Conservation (phyloP, 108 stramenopile species). For the Skeletonema menzelii region DNA sequence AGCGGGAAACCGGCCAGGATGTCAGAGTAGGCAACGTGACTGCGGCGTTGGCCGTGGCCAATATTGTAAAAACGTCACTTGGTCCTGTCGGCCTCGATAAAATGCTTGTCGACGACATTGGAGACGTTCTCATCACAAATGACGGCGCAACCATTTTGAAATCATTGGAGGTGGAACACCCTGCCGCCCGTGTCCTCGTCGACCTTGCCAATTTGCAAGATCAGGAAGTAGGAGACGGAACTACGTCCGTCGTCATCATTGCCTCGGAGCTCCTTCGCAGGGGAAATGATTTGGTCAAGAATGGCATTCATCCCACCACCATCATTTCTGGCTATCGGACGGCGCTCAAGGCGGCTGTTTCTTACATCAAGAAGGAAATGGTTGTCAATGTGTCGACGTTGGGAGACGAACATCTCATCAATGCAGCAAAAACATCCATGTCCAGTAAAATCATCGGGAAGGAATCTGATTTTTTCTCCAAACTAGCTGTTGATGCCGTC, state of each 20-base stretch:
- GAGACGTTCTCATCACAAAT: constrained; percentile 99
- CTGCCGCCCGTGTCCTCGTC: constrained; percentile 98
- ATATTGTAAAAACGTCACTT: constrained; percentile 98
- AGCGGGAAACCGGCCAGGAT: constrained; percentile 90
- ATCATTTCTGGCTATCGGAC: constrained; percentile 96
- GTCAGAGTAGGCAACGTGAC: constrained; percentile 96
- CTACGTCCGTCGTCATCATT: constrained; percentile 97
- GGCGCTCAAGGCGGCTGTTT: constrained; percentile 96
- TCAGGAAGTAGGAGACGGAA: constrained; percentile 99
- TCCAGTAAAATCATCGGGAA: constrained; percentile 96
- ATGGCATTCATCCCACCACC: constrained; percentile 96
- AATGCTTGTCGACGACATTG: constrained; percentile 99
- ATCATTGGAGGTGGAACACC: constrained; percentile 98
- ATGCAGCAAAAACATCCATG: constrained; percentile 97
- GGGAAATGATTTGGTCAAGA: constrained; percentile 95
- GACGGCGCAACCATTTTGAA: constrained; percentile 99
- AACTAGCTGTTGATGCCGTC: constrained; percentile 96
- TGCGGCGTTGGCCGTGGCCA: constrained; percentile 98
- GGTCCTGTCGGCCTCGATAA: constrained; percentile 99
- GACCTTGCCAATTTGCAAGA: constrained; percentile 99
- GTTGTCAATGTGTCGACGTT: constrained; percentile 84
- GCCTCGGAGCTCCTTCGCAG: constrained; percentile 96
- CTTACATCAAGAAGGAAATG: constrained; percentile 93
- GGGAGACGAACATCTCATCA: constrained; percentile 87
- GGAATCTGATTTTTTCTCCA: constrained; percentile 93